phyloP scores from a whole-genome alignment of 169 alveolate species.

The Cryptosporidium tyzzeri region DNA sequence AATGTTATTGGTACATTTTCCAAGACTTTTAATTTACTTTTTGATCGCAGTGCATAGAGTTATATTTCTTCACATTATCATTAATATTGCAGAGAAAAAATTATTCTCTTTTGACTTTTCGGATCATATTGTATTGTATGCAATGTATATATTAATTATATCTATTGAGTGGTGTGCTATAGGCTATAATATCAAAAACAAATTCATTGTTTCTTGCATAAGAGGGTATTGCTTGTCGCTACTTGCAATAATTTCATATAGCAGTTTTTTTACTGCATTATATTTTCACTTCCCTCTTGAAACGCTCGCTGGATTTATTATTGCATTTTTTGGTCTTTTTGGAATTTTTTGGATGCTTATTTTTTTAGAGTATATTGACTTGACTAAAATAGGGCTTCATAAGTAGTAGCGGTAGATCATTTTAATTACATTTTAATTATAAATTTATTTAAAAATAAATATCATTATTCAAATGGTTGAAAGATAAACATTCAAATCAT shows the following conservation, averaged over 20 bases:
- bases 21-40: conserved; percentile 35
- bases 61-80: conserved; percentile 33
- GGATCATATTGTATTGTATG: conserved; percentile 62
- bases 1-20: conserved; percentile 50
- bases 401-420: background rate
- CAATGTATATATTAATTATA: conserved; percentile 62
- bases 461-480: no score
- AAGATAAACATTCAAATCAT: no score
- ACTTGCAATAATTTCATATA: conserved; percentile 40
- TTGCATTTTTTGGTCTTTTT: conserved; percentile 58
- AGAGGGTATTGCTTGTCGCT: conserved; percentile 63
- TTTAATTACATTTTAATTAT: background rate
- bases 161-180: conserved; percentile 74
- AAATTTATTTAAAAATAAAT: background rate
- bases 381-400: conserved; percentile 49
- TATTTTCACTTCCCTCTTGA: conserved; percentile 73
- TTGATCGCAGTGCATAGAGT: conserved; percentile 43
- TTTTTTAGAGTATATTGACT: conserved; percentile 29
- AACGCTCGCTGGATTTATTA: conserved; percentile 46
- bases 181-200: conserved; percentile 44
- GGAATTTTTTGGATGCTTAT: conserved; percentile 48
- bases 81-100: conserved; percentile 43
- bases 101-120: conserved; percentile 55
- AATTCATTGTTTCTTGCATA: conserved; percentile 45
- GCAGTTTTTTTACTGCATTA: conserved; percentile 70